phyloP scores from a whole-genome alignment of 1,139 yeast species.

The Petasospora rhodanensis region DNA sequence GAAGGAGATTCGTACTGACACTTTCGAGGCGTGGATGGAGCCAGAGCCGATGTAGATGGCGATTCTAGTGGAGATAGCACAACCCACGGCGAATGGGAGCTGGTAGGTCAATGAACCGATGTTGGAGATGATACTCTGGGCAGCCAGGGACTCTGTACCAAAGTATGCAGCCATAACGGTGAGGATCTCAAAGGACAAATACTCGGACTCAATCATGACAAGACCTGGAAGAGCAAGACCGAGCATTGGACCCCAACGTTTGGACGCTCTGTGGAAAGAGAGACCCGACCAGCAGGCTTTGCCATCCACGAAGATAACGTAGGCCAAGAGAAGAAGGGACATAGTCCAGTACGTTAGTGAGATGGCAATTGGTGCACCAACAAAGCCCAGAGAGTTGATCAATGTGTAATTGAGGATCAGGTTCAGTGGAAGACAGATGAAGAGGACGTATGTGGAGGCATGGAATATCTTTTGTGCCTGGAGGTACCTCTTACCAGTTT shows the following conservation, averaged over 20 bases:
- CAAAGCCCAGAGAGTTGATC: conserved; percentile 31
- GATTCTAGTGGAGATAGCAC: conserved; percentile 38
- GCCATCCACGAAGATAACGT: conserved; percentile 30
- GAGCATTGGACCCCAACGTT: conserved; percentile 34
- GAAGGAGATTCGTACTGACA: conserved; percentile 19
- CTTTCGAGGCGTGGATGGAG: conserved; percentile 18
- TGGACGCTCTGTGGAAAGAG: conserved; percentile 20
- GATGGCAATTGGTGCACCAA: conserved; percentile 37
- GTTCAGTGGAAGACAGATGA: conserved; percentile 33
- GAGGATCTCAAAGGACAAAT: conserved; percentile 38
- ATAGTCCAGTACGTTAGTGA: conserved; percentile 34
- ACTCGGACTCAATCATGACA: conserved; percentile 40
- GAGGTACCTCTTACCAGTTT: conserved; percentile 37
- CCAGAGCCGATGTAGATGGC: conserved; percentile 36
- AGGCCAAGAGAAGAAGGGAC: conserved; percentile 28
- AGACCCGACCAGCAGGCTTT: conserved; percentile 33
- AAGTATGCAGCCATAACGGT: conserved; percentile 37
- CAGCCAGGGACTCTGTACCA: conserved; percentile 39
- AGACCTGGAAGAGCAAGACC: conserved; percentile 37
- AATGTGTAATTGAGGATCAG: conserved; percentile 29
- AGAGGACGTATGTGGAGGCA: conserved; percentile 35
- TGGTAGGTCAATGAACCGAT: conserved; percentile 38
- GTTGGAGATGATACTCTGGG: conserved; percentile 38
- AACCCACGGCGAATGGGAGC: conserved; percentile 38
- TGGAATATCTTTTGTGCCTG: conserved; percentile 38